Evolutionary conservation across 495 filamentous ascomycete genomes (phyloP), one percentile per base, ranked within the genome.

Genomic region (Hyaloscypha finlandica): DNA sequence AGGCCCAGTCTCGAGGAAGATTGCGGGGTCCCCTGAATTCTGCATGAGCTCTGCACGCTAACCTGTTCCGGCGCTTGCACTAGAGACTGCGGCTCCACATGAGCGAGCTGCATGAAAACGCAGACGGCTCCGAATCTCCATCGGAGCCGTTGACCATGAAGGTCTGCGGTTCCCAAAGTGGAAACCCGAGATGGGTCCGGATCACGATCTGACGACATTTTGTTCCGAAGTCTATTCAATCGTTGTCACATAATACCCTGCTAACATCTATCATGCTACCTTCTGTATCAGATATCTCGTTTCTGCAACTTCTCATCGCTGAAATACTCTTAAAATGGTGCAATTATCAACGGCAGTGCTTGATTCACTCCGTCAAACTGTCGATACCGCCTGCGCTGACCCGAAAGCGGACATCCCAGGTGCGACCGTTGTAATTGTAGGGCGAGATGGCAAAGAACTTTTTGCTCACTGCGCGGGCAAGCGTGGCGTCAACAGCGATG

Each of bases 311-410:
- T 57, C 55, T 57, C 25, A 57, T 30, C 11, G 4, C 55, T 57
- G 19, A 57, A 57, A 57, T 30, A 30, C n/a, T 57, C 55, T 57
- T 31, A 57, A 57, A 57, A 53, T 42, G 61, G 25, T 31, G 30
- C 42, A 48, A 48, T 48, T 48, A 14, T 48, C 42, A 1, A 48
- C 8, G 9, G 42, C 16, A 48, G 42, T 48, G 16, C 42, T 48
- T 48, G 42, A 48, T 48, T 48, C 42, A 0, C 42, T 48, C 11
- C 42, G 42, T 20, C 56, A 33, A 59, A 32, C 30, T 32, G 72
- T 81, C 54, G 75, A 83, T 59, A 37, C 64, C 25, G 74, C 75
- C 37, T 78, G 77, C 25, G 68, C 68, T 19, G 77, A 84, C 63
- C 69, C 72, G 1, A 65, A 76, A 14, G 71, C 69, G 3, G 76